phyloP scores from a whole-genome alignment of 2,329 filamentous ascomycete genomes.

The Penicillium rolfsii region DNA sequence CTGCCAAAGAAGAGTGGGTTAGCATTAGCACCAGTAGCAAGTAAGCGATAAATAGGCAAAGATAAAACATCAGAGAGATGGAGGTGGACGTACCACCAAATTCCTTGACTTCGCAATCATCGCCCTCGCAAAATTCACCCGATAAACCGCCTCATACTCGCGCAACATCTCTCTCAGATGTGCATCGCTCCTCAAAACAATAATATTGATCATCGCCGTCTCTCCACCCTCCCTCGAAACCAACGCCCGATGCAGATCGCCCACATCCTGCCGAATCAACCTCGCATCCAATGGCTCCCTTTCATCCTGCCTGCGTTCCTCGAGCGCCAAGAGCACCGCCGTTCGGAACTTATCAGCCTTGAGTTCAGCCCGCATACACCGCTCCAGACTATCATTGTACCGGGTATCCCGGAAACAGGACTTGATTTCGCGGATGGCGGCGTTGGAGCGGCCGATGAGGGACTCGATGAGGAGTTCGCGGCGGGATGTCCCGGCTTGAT shows the following conservation, averaged over 20 bases:
- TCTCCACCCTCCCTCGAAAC: constrained; percentile 78
- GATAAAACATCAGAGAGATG: too few relatives aligned
- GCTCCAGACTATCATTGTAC: constrained; percentile 76
- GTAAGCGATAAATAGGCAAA: too few relatives aligned
- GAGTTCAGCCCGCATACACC: constrained; percentile 89
- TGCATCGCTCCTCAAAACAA: constrained; percentile 76
- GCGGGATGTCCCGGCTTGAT: constrained; percentile 81
- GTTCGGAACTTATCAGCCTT: constrained; percentile 96
- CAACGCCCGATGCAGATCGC: constrained; percentile 70
- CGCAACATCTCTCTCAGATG: constrained; percentile 81
- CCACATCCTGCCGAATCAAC: constrained; percentile 71
- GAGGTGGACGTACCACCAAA: constrained; percentile 76
- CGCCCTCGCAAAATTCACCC: constrained; percentile 82
- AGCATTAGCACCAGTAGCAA: neutral
- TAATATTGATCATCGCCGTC: constrained; percentile 81
- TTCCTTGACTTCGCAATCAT: constrained; percentile 88
- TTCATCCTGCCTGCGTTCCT: constrained; percentile 83
- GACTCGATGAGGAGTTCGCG: constrained; percentile 90
- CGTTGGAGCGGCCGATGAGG: constrained; percentile 85
- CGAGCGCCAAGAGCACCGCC: constrained; percentile 80
- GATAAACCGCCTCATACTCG: constrained; percentile 72
- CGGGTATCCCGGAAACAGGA: constrained; percentile 88
- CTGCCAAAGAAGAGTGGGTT: constrained; percentile 52
- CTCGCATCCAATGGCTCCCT: constrained; percentile 65
- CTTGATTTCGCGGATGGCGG: constrained; percentile 86